Percentiles rank a stretch among this genome's conserved stretches.
Evolutionary conservation across 179 eudicot genomes (phyloP).

Genomic region (Sideroxylon spinosum): DNA sequence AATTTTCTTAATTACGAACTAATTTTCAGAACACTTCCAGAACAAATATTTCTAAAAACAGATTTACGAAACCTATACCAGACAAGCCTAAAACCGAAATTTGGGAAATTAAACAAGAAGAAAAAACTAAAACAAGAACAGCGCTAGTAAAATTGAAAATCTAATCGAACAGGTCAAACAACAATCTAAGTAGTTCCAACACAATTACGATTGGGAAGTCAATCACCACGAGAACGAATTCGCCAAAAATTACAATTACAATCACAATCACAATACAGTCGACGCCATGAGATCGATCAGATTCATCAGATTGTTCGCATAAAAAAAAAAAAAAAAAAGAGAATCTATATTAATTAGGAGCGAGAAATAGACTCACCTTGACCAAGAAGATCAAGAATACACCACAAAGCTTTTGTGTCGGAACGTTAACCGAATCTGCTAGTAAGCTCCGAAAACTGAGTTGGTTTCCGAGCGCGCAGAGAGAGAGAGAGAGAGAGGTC

Average conservation of each 20-base stretch:
- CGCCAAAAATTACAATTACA: neutral
- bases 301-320: neutral
- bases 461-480: neutral
- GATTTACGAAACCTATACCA: no score
- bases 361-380: neutral
- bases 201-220: neutral
- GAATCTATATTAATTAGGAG: neutral
- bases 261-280: neutral
- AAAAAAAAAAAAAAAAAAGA: neutral
- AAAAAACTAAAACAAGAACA: neutral
- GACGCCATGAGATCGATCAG: neutral
- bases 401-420: neutral
- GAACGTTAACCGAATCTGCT: neutral
- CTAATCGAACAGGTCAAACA: neutral
- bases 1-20: no score
- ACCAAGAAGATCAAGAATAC: neutral
- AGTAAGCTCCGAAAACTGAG: neutral
- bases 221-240: neutral
- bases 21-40: no score
- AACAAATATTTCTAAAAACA: no score
- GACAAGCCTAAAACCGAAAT: no score
- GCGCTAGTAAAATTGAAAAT: neutral
- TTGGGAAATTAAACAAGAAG: neutral
- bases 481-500: no score
- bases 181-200: neutral